phyloP scores from a whole-genome alignment of 2,329 filamentous ascomycete species.

The Fusarium sp. region DNA sequence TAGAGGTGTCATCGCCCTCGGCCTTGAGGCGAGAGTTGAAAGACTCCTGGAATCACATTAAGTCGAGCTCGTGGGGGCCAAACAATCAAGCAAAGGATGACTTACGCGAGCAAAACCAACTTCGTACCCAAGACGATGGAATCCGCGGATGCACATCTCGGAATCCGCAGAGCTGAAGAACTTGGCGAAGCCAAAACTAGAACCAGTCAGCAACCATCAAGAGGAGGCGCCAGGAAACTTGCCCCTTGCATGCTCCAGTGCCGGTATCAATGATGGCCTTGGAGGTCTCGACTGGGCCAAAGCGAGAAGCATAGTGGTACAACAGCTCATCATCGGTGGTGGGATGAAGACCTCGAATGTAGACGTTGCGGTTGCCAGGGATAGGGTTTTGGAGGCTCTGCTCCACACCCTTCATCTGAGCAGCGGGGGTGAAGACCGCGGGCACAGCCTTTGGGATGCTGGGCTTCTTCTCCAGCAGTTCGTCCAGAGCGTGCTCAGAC shows the following conservation, averaged over 20 bases:
- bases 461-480: slow-evolving; percentile 79
- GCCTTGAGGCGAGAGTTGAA: slow-evolving; percentile 99
- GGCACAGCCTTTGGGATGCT: slow-evolving; percentile 89
- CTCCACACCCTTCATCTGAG: slow-evolving; percentile 89
- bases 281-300: slow-evolving; percentile 94
- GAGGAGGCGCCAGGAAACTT: slow-evolving; percentile 46
- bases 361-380: slow-evolving; percentile 94
- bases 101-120: slow-evolving; percentile 93
- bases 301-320: slow-evolving; percentile 83
- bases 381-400: slow-evolving; percentile 95
- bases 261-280: slow-evolving; percentile 98
- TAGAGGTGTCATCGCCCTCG: slow-evolving; percentile 88
- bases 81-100: slow-evolving; percentile 46
- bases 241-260: slow-evolving; percentile 97
- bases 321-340: slow-evolving; percentile 95
- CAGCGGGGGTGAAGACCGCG: slow-evolving; percentile 85
- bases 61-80: background rate
- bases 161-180: slow-evolving; percentile 89
- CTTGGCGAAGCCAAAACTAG: slow-evolving; percentile 96
- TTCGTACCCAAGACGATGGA: slow-evolving; percentile 95
- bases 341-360: slow-evolving; percentile 94
- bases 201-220: slow-evolving; percentile 16
- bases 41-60: slow-evolving; percentile 75
- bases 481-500: slow-evolving; percentile 68
- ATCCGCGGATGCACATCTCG: slow-evolving; percentile 95